Percentiles rank a stretch among this genome's conserved stretches.
Conservation (phyloP, 2,329 filamentous ascomycete species). For the Exserohilum rostratum region DNA sequence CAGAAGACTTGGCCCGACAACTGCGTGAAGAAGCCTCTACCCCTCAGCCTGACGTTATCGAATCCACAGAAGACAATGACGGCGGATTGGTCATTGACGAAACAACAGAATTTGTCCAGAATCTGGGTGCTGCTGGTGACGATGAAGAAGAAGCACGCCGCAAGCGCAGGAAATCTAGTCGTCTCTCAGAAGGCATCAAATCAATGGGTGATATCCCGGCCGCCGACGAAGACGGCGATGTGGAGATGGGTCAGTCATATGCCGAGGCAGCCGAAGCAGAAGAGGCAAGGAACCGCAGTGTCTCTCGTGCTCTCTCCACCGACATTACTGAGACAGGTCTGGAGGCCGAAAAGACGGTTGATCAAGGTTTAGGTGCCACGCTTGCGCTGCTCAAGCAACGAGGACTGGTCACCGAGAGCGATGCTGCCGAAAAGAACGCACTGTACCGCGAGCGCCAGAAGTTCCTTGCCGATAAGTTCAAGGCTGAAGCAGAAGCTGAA, state of each 20-base stretch:
- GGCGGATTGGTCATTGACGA: conserved; percentile 93
- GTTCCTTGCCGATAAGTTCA: conserved; percentile 79
- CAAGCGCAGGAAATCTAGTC: conserved; percentile 51
- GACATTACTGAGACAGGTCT: conserved; percentile 72
- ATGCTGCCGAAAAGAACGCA: conserved; percentile 68
- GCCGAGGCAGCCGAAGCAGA: conserved; percentile 59
- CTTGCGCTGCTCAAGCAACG: conserved; percentile 84
- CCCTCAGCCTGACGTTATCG: conserved; percentile 56
- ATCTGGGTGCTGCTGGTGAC: conserved; percentile 63
- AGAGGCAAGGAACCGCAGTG: conserved; percentile 43
- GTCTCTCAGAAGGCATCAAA: conserved; percentile 31
- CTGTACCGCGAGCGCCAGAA: conserved; percentile 73
- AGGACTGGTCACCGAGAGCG: conserved; percentile 73
- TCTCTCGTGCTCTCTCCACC: conserved; percentile 48
- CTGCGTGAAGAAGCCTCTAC: conserved; percentile 67
- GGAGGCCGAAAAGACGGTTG: conserved; percentile 82
- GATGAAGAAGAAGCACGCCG: conserved; percentile 53
- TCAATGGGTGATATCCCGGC: conserved; percentile 34
- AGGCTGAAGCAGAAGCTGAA: conserved; percentile 80
- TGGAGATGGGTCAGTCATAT: conserved; percentile 61
- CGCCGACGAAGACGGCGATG: conserved; percentile 59
- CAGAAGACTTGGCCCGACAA: conserved; percentile 85
- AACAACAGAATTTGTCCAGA: conserved; percentile 91
- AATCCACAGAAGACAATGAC: conserved; percentile 63
- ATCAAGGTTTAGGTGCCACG: conserved; percentile 79